Evolutionary conservation across 768 basidiomycete genomes (phyloP).

Genomic region (Calocera viscosa): DNA sequence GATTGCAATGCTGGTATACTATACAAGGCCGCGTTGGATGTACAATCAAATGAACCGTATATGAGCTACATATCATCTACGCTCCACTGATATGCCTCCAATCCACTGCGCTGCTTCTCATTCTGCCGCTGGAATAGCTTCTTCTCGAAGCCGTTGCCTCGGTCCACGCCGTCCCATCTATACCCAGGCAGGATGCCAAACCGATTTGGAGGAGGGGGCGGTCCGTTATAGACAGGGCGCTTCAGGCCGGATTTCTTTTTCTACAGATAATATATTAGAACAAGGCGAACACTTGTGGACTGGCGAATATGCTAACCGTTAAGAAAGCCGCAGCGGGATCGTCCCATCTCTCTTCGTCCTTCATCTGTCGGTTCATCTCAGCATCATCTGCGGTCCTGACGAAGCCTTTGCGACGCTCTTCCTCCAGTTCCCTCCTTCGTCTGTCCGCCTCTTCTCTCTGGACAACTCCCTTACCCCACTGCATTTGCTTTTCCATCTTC

Average conservation of each 20-base stretch:
- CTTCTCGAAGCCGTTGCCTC: constrained; percentile 89
- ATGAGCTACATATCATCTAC: constrained; percentile 86
- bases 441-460: constrained; percentile 73
- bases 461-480: constrained; percentile 94
- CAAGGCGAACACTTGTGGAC: constrained; percentile 8
- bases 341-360: constrained; percentile 77
- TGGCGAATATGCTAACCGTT: constrained; percentile 42
- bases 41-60: too few relatives aligned
- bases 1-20: too few relatives aligned
- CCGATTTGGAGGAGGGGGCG: constrained; percentile 83
- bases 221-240: constrained; percentile 75
- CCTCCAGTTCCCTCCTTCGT: constrained; percentile 51
- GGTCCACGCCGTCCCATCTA: constrained; percentile 96
- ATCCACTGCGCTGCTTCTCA: constrained; percentile 50
- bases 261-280: constrained; percentile 29
- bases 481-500: constrained; percentile 82
- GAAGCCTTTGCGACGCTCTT: constrained; percentile 51
- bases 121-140: constrained; percentile 79
- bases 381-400: constrained; percentile 72
- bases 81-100: constrained; percentile 74
- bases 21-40: too few relatives aligned
- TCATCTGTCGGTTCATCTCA: constrained; percentile 74
- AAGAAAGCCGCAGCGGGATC: constrained; percentile 95
- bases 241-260: constrained; percentile 61
- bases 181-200: constrained; percentile 93